A percentile compares a stretch with the other conserved stretches of the same genome.
Conservation (phyloP, 78 protist genomes). For the Isochrysis galbana region DNA sequence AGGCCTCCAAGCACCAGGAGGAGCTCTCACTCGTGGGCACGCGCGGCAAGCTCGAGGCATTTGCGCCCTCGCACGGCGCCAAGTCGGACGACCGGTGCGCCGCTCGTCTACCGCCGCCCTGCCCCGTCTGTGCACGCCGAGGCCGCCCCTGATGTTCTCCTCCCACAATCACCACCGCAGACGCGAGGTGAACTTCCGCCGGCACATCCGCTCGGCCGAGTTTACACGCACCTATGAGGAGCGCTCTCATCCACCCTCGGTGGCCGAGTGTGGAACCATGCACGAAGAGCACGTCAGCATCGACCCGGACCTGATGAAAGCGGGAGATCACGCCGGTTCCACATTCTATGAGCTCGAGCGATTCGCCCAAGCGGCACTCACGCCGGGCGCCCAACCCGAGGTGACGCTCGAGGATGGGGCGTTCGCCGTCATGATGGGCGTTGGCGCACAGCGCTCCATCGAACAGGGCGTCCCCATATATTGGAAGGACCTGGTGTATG, state of each 20-base stretch:
- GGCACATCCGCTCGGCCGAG: neutral
- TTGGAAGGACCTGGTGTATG: neutral
- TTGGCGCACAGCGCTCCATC: neutral
- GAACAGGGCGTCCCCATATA: neutral
- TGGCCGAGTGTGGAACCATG: neutral
- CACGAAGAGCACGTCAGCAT: neutral
- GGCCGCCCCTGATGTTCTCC: neutral
- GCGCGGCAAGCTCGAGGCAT: conserved; percentile 33
- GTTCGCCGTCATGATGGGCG: conserved; percentile 18
- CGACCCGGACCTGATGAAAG: neutral
- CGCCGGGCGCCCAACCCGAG: neutral
- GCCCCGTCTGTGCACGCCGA: neutral
- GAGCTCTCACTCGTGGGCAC: conserved; percentile 16
- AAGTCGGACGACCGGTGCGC: neutral
- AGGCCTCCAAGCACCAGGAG: neutral
- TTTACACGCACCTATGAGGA: neutral
- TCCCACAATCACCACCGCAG: neutral
- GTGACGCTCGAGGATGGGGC: conserved; percentile 24
- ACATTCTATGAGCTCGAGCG: neutral
- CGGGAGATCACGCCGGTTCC: conserved; percentile 4
- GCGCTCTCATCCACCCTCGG: neutral
- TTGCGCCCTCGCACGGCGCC: conserved; percentile 8
- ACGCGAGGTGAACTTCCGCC: conserved; percentile 22
- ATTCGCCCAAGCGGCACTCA: neutral
- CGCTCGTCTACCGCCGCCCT: neutral